Evolutionary conservation across 768 basidiomycete species (phyloP), one percentile per base, ranked within the genome.

Genomic region (Lactifluus subvellereus): DNA sequence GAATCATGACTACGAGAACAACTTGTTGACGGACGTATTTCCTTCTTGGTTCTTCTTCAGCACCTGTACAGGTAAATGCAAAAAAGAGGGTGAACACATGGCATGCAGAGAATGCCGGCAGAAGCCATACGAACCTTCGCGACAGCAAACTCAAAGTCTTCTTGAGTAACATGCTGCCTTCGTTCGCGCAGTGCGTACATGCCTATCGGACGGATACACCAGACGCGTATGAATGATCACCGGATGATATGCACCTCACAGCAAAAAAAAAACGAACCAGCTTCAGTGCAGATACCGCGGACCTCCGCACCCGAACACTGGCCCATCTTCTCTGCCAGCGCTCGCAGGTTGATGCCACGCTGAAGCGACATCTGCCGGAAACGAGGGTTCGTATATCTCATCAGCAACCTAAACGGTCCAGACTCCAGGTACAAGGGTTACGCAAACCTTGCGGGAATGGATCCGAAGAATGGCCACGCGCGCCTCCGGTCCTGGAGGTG

Each of bases 241-340:
- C 27, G 49, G 33, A n/a, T 30, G 50, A 45, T 67, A 48, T 13
- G 2, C 32, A 45, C 48, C 57, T 11, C 42, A 42, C 10, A 58
- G n/a, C 18, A 8, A 6, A 37, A 6, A 37, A 6, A 45, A 2
- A 53, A 74, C 85, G 63, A 60, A 86, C 91, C 91, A n/a, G 94
- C 94, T 78, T 96, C 94, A 0, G 95, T 96, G 73, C 94, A 96
- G 68, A 97, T 97, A 76, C 94, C 96, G 16, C 96, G 83, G 16
- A 98, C 96, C 74, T 99, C 96, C 1, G 96, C 96, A 68, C 96
- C 96, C 1, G 93, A 96, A 72, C 96, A 98, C 71, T 97, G 93
- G 0, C 96, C 96, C 96, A 98, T 99, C 82, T 99, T 98, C 74
- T 98, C 96, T 0, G 96, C 96, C 2, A 99, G 80, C 2, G 88